phyloP scores from a whole-genome alignment of 768 basidiomycete species.

The Suillus americanus region DNA sequence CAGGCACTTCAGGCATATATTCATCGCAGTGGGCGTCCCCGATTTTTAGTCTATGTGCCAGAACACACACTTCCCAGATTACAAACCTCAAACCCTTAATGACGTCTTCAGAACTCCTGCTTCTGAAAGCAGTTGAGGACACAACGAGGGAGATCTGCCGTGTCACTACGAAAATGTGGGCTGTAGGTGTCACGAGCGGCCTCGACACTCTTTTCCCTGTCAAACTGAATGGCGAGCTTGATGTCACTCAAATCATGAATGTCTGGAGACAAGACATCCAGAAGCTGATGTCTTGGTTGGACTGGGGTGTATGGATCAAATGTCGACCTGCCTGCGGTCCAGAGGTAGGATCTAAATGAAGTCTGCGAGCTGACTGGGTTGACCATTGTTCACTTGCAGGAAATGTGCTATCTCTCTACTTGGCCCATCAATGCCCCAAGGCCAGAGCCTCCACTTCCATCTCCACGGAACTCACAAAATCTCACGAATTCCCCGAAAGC shows the following conservation, averaged over 20 bases:
- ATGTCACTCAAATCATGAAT: constrained; percentile 12
- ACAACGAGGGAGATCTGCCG: constrained; percentile 48
- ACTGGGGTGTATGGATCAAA: constrained; percentile 50
- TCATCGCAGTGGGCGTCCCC: constrained; percentile 29
- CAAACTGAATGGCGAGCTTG: neutral
- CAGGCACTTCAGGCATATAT: neutral
- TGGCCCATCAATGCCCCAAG: neutral
- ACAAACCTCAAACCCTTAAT: constrained; percentile 15
- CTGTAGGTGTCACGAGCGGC: constrained; percentile 31
- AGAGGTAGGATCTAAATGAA: constrained; percentile 35
- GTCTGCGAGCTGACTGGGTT: neutral
- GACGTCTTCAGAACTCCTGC: constrained; percentile 27
- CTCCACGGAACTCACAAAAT: no score
- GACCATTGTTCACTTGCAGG: constrained; percentile 10
- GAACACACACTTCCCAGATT: constrained; percentile 25
- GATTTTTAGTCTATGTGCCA: constrained; percentile 32
- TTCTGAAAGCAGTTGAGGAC: constrained; percentile 29
- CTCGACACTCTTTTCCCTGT: constrained; percentile 14
- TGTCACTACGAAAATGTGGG: constrained; percentile 47
- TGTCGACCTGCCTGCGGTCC: constrained; percentile 45
- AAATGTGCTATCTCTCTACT: constrained; percentile 26
- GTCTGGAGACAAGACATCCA: constrained; percentile 38
- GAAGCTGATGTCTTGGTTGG: constrained; percentile 47
- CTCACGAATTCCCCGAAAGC: no score
- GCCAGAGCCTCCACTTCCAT: neutral